Evolutionary conservation across 495 filamentous ascomycete genomes (phyloP).

Genomic region (Aspergillus bridgeri): DNA sequence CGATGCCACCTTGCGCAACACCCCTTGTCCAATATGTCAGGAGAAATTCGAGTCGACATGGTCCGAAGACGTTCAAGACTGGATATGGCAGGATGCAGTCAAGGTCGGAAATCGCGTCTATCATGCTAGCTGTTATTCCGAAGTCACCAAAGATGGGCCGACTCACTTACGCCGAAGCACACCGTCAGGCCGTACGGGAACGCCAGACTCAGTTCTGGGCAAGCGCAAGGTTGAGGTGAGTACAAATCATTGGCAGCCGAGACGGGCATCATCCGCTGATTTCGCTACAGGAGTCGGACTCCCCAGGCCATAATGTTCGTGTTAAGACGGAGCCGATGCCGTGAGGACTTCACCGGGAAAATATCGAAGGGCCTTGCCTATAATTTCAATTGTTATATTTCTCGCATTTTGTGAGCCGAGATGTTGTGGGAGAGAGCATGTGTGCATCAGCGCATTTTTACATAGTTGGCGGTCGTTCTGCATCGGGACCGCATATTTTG

Average conservation of each 20-base stretch:
- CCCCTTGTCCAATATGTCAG: conserved; percentile 87
- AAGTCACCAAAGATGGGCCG: conserved; percentile 67
- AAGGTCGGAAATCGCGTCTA: conserved; percentile 76
- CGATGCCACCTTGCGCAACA: conserved; percentile 64
- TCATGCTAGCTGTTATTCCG: conserved; percentile 84
- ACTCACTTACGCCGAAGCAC: conserved; percentile 35
- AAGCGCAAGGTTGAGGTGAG: conserved; percentile 76
- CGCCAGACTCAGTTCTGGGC: conserved; percentile 66
- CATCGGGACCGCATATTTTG: conserved; percentile 1
- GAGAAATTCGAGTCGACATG: conserved; percentile 87
- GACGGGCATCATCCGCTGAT: neutral
- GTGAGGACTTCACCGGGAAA: neutral
- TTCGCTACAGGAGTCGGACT: conserved; percentile 27
- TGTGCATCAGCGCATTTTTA: conserved; percentile 8
- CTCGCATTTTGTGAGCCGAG: neutral
- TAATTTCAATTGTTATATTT: neutral
- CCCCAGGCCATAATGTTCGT: conserved; percentile 37
- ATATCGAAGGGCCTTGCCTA: neutral
- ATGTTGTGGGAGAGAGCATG: conserved; percentile 10
- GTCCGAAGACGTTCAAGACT: conserved; percentile 89
- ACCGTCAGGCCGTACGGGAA: conserved; percentile 44
- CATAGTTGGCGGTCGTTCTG: conserved; percentile 18
- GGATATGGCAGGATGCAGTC: conserved; percentile 92
- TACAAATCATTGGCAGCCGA: neutral
- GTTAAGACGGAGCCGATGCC: conserved; percentile 39